These are phyloP conservation scores for Clonostachys sp. DNA, from an alignment of 2,329 filamentous ascomycete genomes.

Conservation along the genomic window DNA sequence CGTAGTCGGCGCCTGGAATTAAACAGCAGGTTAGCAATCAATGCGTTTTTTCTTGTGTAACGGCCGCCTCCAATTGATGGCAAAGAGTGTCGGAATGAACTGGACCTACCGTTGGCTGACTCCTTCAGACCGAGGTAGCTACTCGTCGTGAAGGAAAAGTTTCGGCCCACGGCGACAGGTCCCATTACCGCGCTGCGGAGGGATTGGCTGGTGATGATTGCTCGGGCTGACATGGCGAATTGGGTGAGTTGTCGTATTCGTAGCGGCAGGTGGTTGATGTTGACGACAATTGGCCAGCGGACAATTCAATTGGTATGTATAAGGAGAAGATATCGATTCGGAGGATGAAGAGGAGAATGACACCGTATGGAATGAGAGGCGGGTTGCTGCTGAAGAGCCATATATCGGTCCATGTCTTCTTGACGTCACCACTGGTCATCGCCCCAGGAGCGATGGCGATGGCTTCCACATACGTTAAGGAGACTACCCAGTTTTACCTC, in stretches of 20 bases:
- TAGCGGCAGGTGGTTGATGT: no score
- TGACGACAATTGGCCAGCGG: background rate
- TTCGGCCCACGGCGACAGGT: conserved; percentile 13
- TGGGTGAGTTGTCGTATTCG: background rate
- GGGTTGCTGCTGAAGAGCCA: background rate
- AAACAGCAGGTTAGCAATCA: background rate
- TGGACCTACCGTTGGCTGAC: conserved; percentile 24
- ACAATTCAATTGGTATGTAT: background rate
- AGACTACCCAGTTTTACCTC: no score
- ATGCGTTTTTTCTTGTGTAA: no score
- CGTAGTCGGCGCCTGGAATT: conserved; percentile 29
- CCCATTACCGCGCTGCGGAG: conserved; percentile 11
- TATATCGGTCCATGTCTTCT: background rate
- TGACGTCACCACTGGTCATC: conserved; percentile 1
- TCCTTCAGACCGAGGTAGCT: conserved; percentile 25
- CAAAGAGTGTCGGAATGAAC: no score
- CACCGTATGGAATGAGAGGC: background rate
- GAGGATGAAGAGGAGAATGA: background rate
- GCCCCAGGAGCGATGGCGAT: no score
- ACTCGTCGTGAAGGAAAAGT: conserved; percentile 18
- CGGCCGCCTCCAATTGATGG: no score
- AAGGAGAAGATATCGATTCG: background rate
- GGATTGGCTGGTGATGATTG: conserved; percentile 12
- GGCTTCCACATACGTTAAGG: no score
- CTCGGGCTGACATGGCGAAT: conserved; percentile 21